phyloP scores from a whole-genome alignment of 257 asterid species.

The Anisodus acutangulus region DNA sequence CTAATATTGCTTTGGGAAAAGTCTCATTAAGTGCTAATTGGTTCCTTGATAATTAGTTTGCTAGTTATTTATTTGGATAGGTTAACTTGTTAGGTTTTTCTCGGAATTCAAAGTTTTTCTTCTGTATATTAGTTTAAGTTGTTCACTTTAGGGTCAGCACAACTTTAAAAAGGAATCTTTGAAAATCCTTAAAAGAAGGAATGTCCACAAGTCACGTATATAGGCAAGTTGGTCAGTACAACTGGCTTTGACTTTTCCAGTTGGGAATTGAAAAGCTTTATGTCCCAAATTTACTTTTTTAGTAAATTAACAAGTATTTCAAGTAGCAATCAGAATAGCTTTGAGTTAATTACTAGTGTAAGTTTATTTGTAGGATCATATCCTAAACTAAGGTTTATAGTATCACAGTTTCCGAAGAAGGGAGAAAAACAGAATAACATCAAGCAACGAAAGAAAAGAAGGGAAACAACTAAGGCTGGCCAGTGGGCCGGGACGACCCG shows the following conservation, averaged over 20 bases:
- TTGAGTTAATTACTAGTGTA: slow-evolving; percentile 15
- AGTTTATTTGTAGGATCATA: slow-evolving; percentile 19
- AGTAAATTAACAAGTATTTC: slow-evolving; percentile 6
- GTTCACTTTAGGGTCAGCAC: neutral
- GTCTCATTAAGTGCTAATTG: slow-evolving; percentile 12
- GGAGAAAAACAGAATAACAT: neutral
- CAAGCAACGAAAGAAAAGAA: slow-evolving; percentile 10
- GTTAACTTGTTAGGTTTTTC: neutral
- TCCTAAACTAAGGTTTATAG: neutral
- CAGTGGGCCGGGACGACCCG: too few species aligned
- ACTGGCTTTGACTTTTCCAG: slow-evolving; percentile 13
- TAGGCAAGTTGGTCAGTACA: neutral
- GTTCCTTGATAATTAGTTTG: slow-evolving; percentile 3
- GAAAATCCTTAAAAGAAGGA: slow-evolving; percentile 13
- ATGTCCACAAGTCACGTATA: neutral
- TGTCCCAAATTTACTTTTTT: slow-evolving; percentile 22
- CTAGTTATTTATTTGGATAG: neutral
- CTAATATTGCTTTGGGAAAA: neutral
- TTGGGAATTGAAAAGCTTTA: slow-evolving; percentile 5
- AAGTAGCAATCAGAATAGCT: slow-evolving; percentile 11
- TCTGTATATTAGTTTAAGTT: neutral
- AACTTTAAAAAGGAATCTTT: neutral
- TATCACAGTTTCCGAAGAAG: slow-evolving; percentile 3
- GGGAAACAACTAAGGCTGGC: slow-evolving; percentile 15
- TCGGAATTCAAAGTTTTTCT: neutral